These are phyloP conservation scores for Pancytospora epiphaga DNA, from an alignment of 371 early-diverging fungal species.

Conservation along the genomic window DNA sequence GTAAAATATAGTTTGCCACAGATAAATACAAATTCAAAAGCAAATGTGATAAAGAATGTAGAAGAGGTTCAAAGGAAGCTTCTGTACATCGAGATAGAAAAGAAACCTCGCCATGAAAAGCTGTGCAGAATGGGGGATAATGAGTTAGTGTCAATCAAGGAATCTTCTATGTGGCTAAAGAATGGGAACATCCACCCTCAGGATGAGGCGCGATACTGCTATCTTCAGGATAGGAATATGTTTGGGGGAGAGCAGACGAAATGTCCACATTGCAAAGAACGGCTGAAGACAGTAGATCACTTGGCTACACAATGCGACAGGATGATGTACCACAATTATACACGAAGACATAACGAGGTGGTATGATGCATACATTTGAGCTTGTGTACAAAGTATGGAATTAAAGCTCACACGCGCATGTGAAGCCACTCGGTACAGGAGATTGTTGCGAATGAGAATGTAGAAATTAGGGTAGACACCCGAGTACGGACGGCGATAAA, in stretches of 20 bases:
- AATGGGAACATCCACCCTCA: neutral
- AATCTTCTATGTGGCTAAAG: neutral
- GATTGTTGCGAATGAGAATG: neutral
- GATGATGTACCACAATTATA: slow-evolving; percentile 1
- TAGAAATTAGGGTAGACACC: slow-evolving; percentile 8
- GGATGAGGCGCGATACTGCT: neutral
- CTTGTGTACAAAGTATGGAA: neutral
- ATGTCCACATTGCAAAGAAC: neutral
- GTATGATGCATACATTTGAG: neutral
- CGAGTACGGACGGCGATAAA: neutral
- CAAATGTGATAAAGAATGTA: slow-evolving; percentile 11
- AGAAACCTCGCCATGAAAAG: neutral
- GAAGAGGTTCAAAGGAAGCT: slow-evolving; percentile 71
- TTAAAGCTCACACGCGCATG: neutral
- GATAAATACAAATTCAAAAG: no score
- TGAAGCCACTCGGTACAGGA: neutral
- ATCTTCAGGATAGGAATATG: slow-evolving; percentile 1
- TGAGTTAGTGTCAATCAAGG: neutral
- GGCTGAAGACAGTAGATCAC: slow-evolving; percentile 6
- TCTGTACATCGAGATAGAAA: neutral
- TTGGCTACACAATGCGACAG: slow-evolving; percentile 5
- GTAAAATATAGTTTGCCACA: slow-evolving; percentile 13
- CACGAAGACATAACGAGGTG: slow-evolving; percentile 4
- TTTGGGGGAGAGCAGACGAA: neutral
- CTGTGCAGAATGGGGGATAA: neutral